Evolutionary conservation across 73 alveolate species (phyloP).

Genomic region (Tetrahymena malaccensis): DNA sequence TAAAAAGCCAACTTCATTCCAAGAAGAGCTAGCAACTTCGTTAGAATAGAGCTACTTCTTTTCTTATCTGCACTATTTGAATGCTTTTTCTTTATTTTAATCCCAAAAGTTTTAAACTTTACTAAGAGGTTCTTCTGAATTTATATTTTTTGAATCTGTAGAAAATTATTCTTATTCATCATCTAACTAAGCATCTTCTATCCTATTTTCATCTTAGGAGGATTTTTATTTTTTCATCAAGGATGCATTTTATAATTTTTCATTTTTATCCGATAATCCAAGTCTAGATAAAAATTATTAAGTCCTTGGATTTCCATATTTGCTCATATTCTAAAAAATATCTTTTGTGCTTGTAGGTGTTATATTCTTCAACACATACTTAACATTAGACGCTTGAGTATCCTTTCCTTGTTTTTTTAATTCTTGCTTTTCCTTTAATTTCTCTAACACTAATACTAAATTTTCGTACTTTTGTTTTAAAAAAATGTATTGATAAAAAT

Average conservation of each 20-base stretch:
- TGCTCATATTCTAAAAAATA: constrained; percentile 34
- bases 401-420: background rate
- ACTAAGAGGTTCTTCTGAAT: background rate
- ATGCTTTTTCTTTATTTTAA: background rate
- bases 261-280: background rate
- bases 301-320: constrained; percentile 33
- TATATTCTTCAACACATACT: constrained; percentile 18
- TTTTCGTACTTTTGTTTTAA: background rate
- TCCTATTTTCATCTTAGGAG: background rate
- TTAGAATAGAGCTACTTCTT: constrained; percentile 27
- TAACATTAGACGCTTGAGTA: background rate
- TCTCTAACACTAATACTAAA: background rate
- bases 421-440: constrained; percentile 17
- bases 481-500: too few species aligned
- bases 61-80: constrained; percentile 15
- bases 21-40: constrained; percentile 24
- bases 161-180: background rate
- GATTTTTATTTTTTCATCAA: background rate
- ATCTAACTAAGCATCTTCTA: background rate
- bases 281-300: constrained; percentile 16
- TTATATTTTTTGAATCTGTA: background rate
- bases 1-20: constrained; percentile 38
- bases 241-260: background rate
- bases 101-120: constrained; percentile 6
- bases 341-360: constrained; percentile 9